These are phyloP conservation scores for Cryomyces minteri DNA, from an alignment of 495 filamentous ascomycete species.

Conservation along the genomic window DNA sequence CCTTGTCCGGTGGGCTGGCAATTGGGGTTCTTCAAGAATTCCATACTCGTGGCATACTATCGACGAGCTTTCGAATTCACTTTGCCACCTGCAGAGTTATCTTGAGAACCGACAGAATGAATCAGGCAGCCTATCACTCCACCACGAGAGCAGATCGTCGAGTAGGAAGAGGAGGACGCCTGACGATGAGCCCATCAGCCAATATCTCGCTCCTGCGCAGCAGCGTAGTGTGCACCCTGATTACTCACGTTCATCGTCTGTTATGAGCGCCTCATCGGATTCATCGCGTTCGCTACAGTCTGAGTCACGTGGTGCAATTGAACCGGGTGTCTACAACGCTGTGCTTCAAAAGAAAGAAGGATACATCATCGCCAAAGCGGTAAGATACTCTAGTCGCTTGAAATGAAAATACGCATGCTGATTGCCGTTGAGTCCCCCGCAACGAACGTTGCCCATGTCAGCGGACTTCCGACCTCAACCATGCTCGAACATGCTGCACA, in stretches of 20 bases:
- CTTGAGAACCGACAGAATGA: constrained; percentile 5
- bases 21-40: background rate
- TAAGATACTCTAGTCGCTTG: constrained; percentile 1
- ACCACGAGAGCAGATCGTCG: too few relatives aligned
- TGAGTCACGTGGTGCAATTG: background rate
- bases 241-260: constrained; percentile 2
- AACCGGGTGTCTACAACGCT: constrained; percentile 15
- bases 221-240: too few relatives aligned
- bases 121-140: too few relatives aligned
- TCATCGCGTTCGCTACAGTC: background rate
- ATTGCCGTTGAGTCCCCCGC: too few relatives aligned
- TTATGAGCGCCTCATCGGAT: background rate
- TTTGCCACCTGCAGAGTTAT: constrained; percentile 19
- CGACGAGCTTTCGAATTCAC: constrained; percentile 11
- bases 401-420: too few relatives aligned
- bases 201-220: too few relatives aligned
- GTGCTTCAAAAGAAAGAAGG: constrained; percentile 13
- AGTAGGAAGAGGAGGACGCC: too few relatives aligned
- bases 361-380: constrained; percentile 8
- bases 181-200: too few relatives aligned
- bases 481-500: constrained; percentile 12
- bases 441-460: too few relatives aligned
- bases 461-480: constrained; percentile 11
- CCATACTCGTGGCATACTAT: constrained; percentile 19
- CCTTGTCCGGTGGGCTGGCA: constrained; percentile 16